These are phyloP conservation scores for Coniferiporia sulphurascens DNA, from an alignment of 1,284 basidiomycete genomes.

Conservation along the genomic window DNA sequence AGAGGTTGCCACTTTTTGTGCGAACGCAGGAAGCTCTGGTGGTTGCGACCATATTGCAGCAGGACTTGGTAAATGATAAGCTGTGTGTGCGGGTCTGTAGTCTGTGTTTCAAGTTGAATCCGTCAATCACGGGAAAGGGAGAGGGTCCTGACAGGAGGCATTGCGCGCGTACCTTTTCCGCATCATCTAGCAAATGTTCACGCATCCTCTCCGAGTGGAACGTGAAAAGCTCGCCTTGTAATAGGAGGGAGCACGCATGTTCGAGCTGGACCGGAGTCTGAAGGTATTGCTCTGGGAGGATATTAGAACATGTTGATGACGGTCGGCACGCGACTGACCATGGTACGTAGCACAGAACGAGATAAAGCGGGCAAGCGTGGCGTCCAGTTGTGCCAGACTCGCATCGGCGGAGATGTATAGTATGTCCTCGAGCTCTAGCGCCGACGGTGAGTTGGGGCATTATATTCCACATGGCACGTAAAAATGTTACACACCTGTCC, in stretches of 20 bases:
- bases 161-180: conserved; percentile 57
- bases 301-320: conserved; percentile 13
- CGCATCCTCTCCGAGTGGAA: conserved; percentile 90
- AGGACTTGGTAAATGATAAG: conserved; percentile 80
- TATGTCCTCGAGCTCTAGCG: conserved; percentile 80
- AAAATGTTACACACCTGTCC: conserved; percentile 59
- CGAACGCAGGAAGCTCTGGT: conserved; percentile 66
- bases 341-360: conserved; percentile 80
- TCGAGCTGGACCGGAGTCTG: conserved; percentile 76
- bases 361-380: conserved; percentile 71
- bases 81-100: conserved; percentile 83
- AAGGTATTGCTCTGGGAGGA: conserved; percentile 67
- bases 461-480: conserved; percentile 7
- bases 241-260: conserved; percentile 69
- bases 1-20: conserved; percentile 79
- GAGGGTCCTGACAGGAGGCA: conserved; percentile 11
- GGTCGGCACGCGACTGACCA: conserved; percentile 45
- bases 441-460: not conserved
- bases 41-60: conserved; percentile 68
- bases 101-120: conserved; percentile 37
- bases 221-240: conserved; percentile 79
- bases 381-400: conserved; percentile 72
- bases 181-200: conserved; percentile 67
- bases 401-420: conserved; percentile 60
- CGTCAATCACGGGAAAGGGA: conserved; percentile 12